Base-by-base conservation (phyloP, 345 rosid genomes). In the Moricandia arvensis region DNA sequence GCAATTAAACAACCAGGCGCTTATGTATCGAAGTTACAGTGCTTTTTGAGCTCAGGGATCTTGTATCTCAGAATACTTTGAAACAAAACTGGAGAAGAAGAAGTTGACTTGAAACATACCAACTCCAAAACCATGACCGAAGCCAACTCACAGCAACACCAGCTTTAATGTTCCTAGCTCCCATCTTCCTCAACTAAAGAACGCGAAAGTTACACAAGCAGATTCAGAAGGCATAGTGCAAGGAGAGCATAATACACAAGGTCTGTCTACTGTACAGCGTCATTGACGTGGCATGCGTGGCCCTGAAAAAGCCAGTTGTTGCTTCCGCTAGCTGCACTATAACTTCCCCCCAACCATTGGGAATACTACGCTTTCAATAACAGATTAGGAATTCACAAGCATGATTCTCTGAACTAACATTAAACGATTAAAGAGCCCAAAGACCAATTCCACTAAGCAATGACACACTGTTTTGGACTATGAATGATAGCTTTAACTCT, bases 271-370 rank as follows among this genome's bases (percentile, higher is more conserved):
- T 88, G 84, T 76, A 95, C 98, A 72, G 90, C 86, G 4, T 60
- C 77, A 67, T 92, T 95, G 6, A 88, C 82, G n/a, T 89, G 96
- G n/a, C n/a, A 76, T 85, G 80, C 21, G 87, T 90, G 78, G 67
- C 91, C 34, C 97, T 97, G 7, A 96, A 89, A 75, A 95, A 87
- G 1, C 87, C 96, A 87, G 82, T 83, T 33, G 96, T 90, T 67
- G 99, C 97, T 54, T n/a, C 98, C 99, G 83, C 98, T 86, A 11
- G 97, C 83, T n/a, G 97, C 96, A 84, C 85, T 86, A 90, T 85
- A 53, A 95, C 84, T 86, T 92, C 88, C 8, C 84, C 85, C 64
- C n/a, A n/a, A 89, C 85, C 86, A 93, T 83, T 61, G n/a, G 99
- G 99, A 47, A 95, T 54, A 58, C 89, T 88, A 79, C 85, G n/a